A percentile compares a stretch with the other conserved stretches of the same genome.
These are phyloP conservation scores for Kernera saxatilis DNA, from an alignment of 345 rosid genomes.

Conservation along the genomic window DNA sequence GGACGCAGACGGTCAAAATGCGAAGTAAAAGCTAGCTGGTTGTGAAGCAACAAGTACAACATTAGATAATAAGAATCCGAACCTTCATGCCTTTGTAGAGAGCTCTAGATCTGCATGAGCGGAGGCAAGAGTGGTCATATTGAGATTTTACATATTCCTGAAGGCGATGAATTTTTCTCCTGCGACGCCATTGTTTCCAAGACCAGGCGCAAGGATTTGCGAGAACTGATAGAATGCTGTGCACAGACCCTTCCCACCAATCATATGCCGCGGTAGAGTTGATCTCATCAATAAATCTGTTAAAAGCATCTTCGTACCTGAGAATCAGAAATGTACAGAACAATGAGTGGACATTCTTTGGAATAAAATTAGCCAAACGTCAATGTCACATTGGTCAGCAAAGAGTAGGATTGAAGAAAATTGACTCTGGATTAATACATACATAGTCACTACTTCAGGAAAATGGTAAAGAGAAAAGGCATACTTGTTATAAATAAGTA, in stretches of 20 bases:
- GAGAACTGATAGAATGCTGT: slow-evolving; percentile 82
- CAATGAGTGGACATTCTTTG: slow-evolving; percentile 1
- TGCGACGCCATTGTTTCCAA: slow-evolving; percentile 96
- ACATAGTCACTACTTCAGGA: not conserved
- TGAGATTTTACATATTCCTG: slow-evolving; percentile 96
- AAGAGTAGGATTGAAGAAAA: not conserved
- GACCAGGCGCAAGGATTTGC: slow-evolving; percentile 99
- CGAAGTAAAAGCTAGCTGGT: not conserved
- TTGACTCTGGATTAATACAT: not conserved
- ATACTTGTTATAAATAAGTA: not conserved
- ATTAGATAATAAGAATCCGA: slow-evolving; percentile 12
- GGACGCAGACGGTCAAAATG: not conserved
- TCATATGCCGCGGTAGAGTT: slow-evolving; percentile 97
- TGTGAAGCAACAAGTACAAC: not conserved
- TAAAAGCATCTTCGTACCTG: slow-evolving; percentile 98
- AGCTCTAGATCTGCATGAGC: slow-evolving; percentile 98
- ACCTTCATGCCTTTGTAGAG: slow-evolving; percentile 99
- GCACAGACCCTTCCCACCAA: slow-evolving; percentile 99
- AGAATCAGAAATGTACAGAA: slow-evolving; percentile 16
- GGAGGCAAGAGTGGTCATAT: slow-evolving; percentile 97
- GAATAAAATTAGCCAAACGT: not conserved
- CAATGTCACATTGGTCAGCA: not conserved
- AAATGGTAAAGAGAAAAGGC: not conserved
- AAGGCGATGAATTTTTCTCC: slow-evolving; percentile 81
- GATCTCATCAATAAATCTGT: slow-evolving; percentile 90